Conservation (phyloP, 352 stramenopile species). For the Peronospora farinosa region DNA sequence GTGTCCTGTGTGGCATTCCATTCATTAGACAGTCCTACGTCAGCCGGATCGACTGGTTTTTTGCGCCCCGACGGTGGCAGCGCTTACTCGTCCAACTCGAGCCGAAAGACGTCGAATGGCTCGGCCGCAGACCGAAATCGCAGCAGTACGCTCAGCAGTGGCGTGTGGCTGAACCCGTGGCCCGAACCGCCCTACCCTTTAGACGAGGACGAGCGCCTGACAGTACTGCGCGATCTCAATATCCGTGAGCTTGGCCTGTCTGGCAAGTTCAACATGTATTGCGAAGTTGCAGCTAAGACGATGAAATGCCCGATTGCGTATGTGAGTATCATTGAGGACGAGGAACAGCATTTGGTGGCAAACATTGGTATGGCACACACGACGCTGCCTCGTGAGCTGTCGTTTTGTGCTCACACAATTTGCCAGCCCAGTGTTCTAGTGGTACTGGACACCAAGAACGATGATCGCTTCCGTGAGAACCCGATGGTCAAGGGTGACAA, state of each 20-base stretch:
- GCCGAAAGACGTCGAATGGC: conserved; percentile 61
- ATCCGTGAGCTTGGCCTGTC: conserved; percentile 64
- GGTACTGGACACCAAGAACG: conserved; percentile 79
- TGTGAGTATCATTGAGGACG: conserved; percentile 81
- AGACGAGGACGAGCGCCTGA: conserved; percentile 72
- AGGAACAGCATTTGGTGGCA: conserved; percentile 75
- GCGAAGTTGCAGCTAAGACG: conserved; percentile 79
- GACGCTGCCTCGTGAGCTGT: conserved; percentile 70
- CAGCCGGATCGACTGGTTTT: conserved; percentile 42
- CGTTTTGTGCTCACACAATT: conserved; percentile 84
- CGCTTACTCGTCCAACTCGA: conserved; percentile 28
- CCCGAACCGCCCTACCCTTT: conserved; percentile 73
- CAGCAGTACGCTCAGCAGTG: conserved; percentile 53
- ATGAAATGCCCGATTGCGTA: conserved; percentile 86
- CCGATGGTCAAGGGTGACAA: conserved; percentile 85
- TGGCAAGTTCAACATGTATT: conserved; percentile 86
- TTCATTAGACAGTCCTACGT: conserved; percentile 70
- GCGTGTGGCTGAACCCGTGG: conserved; percentile 76
- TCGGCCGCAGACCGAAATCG: conserved; percentile 30
- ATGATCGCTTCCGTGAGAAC: conserved; percentile 83
- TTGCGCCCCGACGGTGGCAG: conserved; percentile 28
- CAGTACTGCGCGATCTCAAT: conserved; percentile 69
- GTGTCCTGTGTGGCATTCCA: conserved; percentile 81
- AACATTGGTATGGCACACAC: conserved; percentile 83
- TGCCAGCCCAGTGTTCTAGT: conserved; percentile 74